These are phyloP conservation scores for Ceratocystis huliohia DNA, from an alignment of 2,329 filamentous ascomycete genomes.

Conservation along the genomic window DNA sequence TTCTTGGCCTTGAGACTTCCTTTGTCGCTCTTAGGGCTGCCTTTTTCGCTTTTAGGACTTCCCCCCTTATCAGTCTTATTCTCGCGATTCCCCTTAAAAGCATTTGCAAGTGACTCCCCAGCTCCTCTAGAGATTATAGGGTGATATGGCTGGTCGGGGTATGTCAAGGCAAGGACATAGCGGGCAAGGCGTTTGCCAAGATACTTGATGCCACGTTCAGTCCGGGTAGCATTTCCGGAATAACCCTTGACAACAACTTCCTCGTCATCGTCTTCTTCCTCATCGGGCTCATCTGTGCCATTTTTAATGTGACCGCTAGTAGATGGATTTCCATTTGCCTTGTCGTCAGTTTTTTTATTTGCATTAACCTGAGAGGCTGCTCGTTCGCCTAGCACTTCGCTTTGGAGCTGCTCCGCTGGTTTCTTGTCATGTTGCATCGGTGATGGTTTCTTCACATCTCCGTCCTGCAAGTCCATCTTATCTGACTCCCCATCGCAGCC, in stretches of 20 bases:
- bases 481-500: neutral
- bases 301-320: neutral
- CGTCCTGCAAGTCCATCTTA: neutral
- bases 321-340: neutral
- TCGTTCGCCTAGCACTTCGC: neutral
- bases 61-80: neutral
- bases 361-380: conserved; percentile 15
- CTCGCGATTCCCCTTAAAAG: conserved; percentile 29
- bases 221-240: conserved; percentile 76
- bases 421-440: neutral
- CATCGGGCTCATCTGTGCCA: conserved; percentile 21
- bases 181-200: conserved; percentile 87
- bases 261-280: conserved; percentile 48
- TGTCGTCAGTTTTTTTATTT: conserved; percentile 22
- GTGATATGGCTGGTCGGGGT: conserved; percentile 81
- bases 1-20: neutral
- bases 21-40: neutral
- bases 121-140: conserved; percentile 44
- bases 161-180: conserved; percentile 79
- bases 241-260: conserved; percentile 84
- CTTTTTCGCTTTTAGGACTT: conserved; percentile 3
- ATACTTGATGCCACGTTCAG: conserved; percentile 92
- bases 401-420: neutral
- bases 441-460: no score
- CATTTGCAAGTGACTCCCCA: conserved; percentile 33